A percentile compares a stretch with the other conserved stretches of the same genome.
These are phyloP conservation scores for Chrysophaeum taylorii DNA, from an alignment of 352 stramenopile species.

Conservation along the genomic window DNA sequence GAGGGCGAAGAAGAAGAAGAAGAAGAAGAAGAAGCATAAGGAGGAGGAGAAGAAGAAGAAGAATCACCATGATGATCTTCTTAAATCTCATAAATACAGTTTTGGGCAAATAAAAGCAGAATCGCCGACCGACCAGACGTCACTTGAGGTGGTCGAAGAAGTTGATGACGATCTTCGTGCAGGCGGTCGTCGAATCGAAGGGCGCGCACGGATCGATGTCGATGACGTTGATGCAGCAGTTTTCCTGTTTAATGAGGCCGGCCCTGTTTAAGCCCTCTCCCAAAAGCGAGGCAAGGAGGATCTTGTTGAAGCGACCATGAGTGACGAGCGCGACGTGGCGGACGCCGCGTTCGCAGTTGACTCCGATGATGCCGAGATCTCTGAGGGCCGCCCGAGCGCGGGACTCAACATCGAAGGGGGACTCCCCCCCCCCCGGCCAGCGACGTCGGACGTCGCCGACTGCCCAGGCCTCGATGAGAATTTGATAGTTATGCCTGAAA, in stretches of 20 bases:
- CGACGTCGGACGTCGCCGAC: conserved; percentile 13
- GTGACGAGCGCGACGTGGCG: conserved; percentile 28
- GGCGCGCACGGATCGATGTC: conserved; percentile 20
- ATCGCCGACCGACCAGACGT: too few relatives aligned
- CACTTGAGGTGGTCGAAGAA: background rate
- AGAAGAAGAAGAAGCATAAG: too few relatives aligned
- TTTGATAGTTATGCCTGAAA: background rate
- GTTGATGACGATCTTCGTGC: background rate
- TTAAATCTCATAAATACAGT: too few relatives aligned
- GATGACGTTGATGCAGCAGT: conserved; percentile 33
- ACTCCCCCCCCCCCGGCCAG: conserved; percentile 36
- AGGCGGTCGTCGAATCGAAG: background rate
- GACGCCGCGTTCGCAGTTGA: too few relatives aligned
- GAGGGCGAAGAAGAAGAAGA: too few relatives aligned
- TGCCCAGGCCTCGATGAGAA: conserved; percentile 6
- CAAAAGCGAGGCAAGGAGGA: conserved; percentile 27
- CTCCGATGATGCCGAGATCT: too few relatives aligned
- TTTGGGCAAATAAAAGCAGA: too few relatives aligned
- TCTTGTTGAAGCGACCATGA: conserved; percentile 35
- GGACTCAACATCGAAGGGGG: conserved; percentile 20
- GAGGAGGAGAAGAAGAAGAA: too few relatives aligned
- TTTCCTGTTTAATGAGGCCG: conserved; percentile 25
- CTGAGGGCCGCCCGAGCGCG: conserved; percentile 19
- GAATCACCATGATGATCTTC: too few relatives aligned
- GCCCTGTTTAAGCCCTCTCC: conserved; percentile 8